Evolutionary conservation across 2,329 filamentous ascomycete species (phyloP).

Genomic region (Colletotrichum sp.): DNA sequence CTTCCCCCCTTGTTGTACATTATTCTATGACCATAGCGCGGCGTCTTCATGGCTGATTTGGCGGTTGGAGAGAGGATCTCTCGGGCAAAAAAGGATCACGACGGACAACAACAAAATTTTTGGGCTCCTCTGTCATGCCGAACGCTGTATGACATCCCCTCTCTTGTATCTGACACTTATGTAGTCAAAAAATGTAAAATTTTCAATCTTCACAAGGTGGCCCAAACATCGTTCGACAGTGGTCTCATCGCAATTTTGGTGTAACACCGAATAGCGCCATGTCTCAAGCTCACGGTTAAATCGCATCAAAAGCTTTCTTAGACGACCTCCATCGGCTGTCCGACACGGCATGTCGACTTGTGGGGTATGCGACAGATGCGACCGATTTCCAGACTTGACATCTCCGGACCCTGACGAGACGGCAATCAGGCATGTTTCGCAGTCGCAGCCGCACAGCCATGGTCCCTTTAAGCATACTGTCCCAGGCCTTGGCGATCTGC

Average conservation of each 20-base stretch:
- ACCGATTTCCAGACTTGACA: not conserved
- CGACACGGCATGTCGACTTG: not conserved
- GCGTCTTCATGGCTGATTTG: slow-evolving; percentile 32
- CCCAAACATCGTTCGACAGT: not conserved
- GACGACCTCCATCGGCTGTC: not conserved
- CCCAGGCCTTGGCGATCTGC: not conserved
- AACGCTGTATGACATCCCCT: slow-evolving; percentile 39
- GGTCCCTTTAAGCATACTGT: not conserved
- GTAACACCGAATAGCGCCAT: not conserved
- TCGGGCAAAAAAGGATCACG: slow-evolving; percentile 4
- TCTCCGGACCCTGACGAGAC: not conserved
- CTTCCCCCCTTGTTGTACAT: slow-evolving; percentile 30
- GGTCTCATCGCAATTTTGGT: not conserved
- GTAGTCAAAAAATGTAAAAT: not conserved
- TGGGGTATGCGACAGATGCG: not conserved
- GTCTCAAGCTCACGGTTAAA: not conserved
- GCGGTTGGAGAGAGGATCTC: slow-evolving; percentile 1
- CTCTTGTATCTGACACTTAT: slow-evolving; percentile 34
- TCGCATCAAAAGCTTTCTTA: not conserved
- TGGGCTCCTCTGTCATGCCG: slow-evolving; percentile 20
- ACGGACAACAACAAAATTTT: slow-evolving; percentile 4
- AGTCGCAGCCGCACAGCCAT: not conserved
- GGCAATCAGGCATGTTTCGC: not conserved
- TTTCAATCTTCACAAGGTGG: not conserved
- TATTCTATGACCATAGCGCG: slow-evolving; percentile 36